Evolutionary conservation across 2,329 filamentous ascomycete species (phyloP).

Genomic region (Alternaria conjuncta): DNA sequence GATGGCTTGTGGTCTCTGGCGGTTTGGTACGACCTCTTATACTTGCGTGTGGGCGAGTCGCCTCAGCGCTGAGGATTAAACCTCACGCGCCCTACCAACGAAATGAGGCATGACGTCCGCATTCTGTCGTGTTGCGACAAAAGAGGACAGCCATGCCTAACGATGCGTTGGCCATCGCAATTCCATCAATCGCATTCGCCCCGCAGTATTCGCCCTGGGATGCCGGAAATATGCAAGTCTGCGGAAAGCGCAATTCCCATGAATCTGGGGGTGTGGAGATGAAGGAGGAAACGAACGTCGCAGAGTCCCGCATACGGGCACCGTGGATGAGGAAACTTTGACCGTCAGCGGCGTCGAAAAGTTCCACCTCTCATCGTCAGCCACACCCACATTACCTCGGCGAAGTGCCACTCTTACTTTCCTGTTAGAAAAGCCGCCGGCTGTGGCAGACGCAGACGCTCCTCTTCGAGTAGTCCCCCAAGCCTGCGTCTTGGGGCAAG

Average conservation of each 20-base stretch:
- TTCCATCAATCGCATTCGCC: slow-evolving; percentile 11
- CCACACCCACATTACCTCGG: slow-evolving; percentile 13
- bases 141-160: slow-evolving; percentile 1
- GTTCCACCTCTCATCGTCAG: slow-evolving; percentile 29
- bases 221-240: neutral
- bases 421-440: slow-evolving; percentile 6
- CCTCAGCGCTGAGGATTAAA: neutral
- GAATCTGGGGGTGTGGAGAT: slow-evolving; percentile 2
- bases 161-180: neutral
- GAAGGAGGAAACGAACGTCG: slow-evolving; percentile 9
- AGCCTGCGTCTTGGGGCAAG: slow-evolving; percentile 8
- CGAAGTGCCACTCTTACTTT: slow-evolving; percentile 1
- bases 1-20: slow-evolving; percentile 9
- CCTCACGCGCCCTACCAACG: neutral
- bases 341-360: slow-evolving; percentile 14
- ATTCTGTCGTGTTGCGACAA: slow-evolving; percentile 1
- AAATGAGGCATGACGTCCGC: neutral
- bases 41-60: neutral
- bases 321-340: slow-evolving; percentile 7
- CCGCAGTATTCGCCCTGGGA: neutral
- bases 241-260: neutral
- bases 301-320: slow-evolving; percentile 7
- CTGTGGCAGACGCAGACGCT: slow-evolving; percentile 4
- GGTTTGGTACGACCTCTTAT: slow-evolving; percentile 12
- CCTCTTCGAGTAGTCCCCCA: neutral